Conservation (phyloP, 2,329 filamentous ascomycete species). For the Nemania serpens region DNA sequence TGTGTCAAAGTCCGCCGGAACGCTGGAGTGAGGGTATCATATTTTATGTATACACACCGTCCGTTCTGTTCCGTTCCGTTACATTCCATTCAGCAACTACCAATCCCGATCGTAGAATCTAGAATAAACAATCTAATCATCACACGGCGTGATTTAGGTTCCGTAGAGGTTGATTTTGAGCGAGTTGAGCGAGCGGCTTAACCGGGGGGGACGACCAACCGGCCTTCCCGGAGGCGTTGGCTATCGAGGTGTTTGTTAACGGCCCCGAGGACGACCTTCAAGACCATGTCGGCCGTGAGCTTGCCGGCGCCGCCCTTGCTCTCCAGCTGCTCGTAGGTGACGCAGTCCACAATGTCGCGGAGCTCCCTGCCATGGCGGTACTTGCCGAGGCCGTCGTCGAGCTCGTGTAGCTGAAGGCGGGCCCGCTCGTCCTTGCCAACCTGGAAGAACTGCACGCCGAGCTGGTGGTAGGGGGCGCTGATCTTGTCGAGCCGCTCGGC, state of each 20-base stretch:
- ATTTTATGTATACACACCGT: not conserved
- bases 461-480: constrained; percentile 76
- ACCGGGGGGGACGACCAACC: constrained; percentile 4
- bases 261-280: constrained; percentile 82
- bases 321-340: constrained; percentile 42
- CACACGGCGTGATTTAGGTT: not conserved
- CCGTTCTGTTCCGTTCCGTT: not conserved
- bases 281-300: constrained; percentile 29
- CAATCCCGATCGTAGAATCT: not conserved
- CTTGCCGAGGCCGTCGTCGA: constrained; percentile 65
- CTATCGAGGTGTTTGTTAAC: constrained; percentile 71
- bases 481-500: constrained; percentile 73
- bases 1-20: not conserved
- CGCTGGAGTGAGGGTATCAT: constrained; percentile 8
- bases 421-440: constrained; percentile 76
- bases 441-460: constrained; percentile 96
- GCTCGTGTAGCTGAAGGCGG: constrained; percentile 64
- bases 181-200: not conserved
- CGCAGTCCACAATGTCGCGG: constrained; percentile 90
- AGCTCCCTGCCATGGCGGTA: constrained; percentile 48
- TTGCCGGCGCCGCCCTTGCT: not conserved
- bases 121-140: not conserved
- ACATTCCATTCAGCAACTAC: not conserved
- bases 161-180: too few species aligned
- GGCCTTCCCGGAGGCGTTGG: constrained; percentile 17